Percentiles rank a stretch among this genome's conserved stretches.
Evolutionary conservation across 345 rosid species (phyloP).

Genomic region (Melaleuca quinquenervia): DNA sequence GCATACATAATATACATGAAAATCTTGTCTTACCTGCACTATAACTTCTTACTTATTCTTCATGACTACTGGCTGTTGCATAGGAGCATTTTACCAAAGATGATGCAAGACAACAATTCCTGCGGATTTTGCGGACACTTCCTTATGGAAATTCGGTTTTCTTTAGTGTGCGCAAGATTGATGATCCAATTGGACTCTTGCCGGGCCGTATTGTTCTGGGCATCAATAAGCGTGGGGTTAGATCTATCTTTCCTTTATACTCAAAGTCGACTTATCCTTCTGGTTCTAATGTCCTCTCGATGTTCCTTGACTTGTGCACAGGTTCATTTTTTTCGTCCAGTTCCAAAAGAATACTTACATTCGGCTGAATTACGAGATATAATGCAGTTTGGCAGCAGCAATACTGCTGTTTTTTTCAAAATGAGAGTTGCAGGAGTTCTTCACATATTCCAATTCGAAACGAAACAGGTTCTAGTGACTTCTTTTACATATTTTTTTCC

Average conservation of each 20-base stretch:
- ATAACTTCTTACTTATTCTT: neutral
- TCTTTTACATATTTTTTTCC: neutral
- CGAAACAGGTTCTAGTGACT: constrained; percentile 64
- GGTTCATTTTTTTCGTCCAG: constrained; percentile 98
- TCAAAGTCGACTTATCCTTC: neutral
- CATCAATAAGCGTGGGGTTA: constrained; percentile 94
- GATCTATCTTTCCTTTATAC: constrained; percentile 5
- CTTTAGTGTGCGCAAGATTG: constrained; percentile 88
- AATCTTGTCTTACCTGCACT: neutral
- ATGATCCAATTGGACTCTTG: constrained; percentile 95
- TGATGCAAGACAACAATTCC: constrained; percentile 93
- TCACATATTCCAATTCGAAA: constrained; percentile 94
- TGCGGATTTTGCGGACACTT: constrained; percentile 65
- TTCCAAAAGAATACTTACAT: constrained; percentile 93
- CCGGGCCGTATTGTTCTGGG: constrained; percentile 92
- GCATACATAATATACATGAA: neutral
- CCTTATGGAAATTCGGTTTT: constrained; percentile 95
- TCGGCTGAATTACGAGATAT: constrained; percentile 95
- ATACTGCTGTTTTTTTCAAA: constrained; percentile 93
- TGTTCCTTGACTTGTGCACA: neutral
- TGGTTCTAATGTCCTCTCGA: neutral
- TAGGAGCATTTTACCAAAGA: constrained; percentile 90
- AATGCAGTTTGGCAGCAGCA: constrained; percentile 99
- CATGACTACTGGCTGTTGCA: constrained; percentile 5
- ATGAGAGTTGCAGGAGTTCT: constrained; percentile 99